Evolutionary conservation across 257 asterid species (phyloP).

Genomic region (Solanum etuberosum): DNA sequence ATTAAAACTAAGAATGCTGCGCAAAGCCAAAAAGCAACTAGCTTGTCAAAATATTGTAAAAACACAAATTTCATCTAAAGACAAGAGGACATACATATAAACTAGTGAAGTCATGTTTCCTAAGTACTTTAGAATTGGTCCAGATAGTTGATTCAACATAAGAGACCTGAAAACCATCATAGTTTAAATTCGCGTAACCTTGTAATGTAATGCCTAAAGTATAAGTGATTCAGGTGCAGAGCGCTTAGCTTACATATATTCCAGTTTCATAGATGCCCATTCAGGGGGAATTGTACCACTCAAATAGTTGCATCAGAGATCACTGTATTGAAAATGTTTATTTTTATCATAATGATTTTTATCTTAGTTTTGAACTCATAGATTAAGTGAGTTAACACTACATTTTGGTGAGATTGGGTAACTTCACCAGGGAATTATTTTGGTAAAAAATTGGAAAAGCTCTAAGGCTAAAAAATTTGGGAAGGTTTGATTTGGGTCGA

Average conservation of each 20-base stretch:
- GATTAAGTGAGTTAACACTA: constrained; percentile 1
- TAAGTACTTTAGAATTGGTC: constrained; percentile 2
- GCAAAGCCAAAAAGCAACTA: neutral
- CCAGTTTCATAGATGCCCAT: constrained; percentile 55
- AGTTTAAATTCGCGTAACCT: neutral
- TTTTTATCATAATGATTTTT: neutral
- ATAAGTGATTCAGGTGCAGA: neutral
- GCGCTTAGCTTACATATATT: constrained; percentile 27
- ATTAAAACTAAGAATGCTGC: neutral
- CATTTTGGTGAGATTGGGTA: constrained; percentile 47
- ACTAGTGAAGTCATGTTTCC: constrained; percentile 1
- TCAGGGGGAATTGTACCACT: constrained; percentile 54
- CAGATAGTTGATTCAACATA: neutral
- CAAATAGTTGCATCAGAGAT: constrained; percentile 49
- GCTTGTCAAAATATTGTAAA: neutral
- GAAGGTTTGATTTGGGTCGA: too few species aligned
- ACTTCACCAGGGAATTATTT: constrained; percentile 21
- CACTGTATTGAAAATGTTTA: constrained; percentile 18
- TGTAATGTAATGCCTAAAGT: neutral
- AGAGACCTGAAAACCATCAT: neutral
- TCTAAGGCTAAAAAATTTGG: too few species aligned
- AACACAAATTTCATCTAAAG: neutral
- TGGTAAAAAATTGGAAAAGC: neutral
- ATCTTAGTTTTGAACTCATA: neutral
- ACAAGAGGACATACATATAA: neutral